Base-by-base conservation (phyloP, 495 filamentous ascomycete species). In the Tuber melanosporum region DNA sequence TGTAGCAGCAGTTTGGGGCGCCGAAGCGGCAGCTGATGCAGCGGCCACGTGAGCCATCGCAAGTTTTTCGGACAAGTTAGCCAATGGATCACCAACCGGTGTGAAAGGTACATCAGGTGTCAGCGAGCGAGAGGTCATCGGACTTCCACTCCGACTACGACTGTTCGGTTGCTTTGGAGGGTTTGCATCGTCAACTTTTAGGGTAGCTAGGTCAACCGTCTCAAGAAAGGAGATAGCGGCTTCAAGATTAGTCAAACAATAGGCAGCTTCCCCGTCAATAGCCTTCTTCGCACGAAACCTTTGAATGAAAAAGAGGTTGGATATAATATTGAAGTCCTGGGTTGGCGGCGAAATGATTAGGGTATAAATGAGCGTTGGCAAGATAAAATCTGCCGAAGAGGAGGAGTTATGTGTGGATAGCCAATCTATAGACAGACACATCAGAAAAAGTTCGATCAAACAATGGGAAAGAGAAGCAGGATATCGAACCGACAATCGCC, bases 191-290 rank as follows among this genome's bases (percentile, higher is more conserved):
- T 97, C 93, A n/a, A 92, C 91, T 74, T 94, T 90, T 17, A 99
- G 87, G 71, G 91, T 97, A 20, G 94, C 92, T 14, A 99, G 89
- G 83, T 99, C 95, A 43, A 99, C 95, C 41, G 95, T 98, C 81
- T 98, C 95, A n/a, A 99, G 86, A 82, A 99, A 99, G 73, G 91
- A 92, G 70, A 98, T 94, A 71, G 95, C 91, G 9, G 95, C 95
- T 85, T 99, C 95, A 17, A 98, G 90, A 81, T 95, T 98, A 19
- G 95, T 97, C 57, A 99, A 87, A 80, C 95, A 98, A 83, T 98
- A 99, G 26, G 95, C 94, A 17, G 92, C 92, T 84, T 98, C 96
- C 42, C 95, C 95, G 71, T 95, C 92, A 22, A 98, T 89, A 79
- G 93, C 97, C 71, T 86, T 91, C 70, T 92, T 89, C 77, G 93